Evolutionary conservation across 768 basidiomycete species (phyloP).

Genomic region (Termitomyces sp.): DNA sequence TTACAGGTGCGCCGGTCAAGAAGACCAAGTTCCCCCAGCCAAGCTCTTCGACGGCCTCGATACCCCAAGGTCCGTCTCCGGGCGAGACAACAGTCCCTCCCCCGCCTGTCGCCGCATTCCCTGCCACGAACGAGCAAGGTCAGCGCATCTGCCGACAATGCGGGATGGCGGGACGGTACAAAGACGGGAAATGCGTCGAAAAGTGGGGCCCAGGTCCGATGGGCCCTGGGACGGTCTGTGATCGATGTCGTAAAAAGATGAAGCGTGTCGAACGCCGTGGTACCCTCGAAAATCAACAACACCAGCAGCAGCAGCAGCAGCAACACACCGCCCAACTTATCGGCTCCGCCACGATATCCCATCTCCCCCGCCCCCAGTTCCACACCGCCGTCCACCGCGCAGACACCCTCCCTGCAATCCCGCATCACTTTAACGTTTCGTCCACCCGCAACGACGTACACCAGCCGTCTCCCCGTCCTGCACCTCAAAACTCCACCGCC

Average conservation of each 20-base stretch:
- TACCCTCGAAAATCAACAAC: constrained; percentile 42
- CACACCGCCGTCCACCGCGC: constrained; percentile 10
- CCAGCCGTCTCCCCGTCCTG: constrained; percentile 1
- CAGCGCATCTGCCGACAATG: constrained; percentile 79
- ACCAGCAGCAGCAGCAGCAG: too few relatives aligned
- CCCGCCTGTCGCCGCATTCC: constrained; percentile 29
- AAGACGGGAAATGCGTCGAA: constrained; percentile 83
- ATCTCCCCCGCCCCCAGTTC: constrained; percentile 6
- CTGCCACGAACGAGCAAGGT: constrained; percentile 54
- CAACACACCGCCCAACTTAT: background rate
- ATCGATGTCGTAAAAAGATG: constrained; percentile 84
- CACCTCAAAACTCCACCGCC: background rate
- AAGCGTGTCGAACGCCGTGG: constrained; percentile 76
- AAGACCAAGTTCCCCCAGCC: constrained; percentile 47
- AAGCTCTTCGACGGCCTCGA: background rate
- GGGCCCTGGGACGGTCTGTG: constrained; percentile 82
- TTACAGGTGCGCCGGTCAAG: constrained; percentile 70
- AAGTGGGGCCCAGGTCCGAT: constrained; percentile 86
- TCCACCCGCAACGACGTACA: constrained; percentile 2
- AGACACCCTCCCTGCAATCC: constrained; percentile 15
- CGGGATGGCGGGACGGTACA: constrained; percentile 69
- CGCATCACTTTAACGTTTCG: constrained; percentile 5
- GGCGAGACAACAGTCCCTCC: constrained; percentile 2
- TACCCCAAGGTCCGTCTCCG: background rate
- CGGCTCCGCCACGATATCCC: constrained; percentile 5